Conservation (phyloP, 2,329 filamentous ascomycete genomes). For the Phoma sp. region DNA sequence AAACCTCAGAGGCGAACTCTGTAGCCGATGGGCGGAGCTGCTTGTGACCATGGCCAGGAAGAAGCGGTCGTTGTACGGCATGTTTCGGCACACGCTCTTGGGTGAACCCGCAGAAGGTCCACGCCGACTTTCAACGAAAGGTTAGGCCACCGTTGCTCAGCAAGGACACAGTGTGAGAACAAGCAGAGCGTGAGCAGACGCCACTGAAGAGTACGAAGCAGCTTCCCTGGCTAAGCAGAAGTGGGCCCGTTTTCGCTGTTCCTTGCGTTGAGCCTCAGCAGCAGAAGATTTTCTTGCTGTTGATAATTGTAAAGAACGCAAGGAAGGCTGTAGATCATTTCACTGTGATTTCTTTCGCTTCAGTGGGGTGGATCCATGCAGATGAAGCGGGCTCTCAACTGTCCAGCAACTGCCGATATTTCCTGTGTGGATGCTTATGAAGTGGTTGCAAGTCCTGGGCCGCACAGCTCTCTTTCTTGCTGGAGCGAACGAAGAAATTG, state of each 20-base stretch:
- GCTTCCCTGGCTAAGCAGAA: not conserved
- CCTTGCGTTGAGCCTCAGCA: not conserved
- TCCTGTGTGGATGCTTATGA: not conserved
- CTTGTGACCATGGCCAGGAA: not conserved
- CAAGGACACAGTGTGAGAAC: not conserved
- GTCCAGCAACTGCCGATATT: conserved; percentile 6
- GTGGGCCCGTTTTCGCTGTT: not conserved
- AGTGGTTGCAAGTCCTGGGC: not conserved
- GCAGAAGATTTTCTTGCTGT: not conserved
- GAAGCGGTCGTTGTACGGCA: conserved; percentile 5
- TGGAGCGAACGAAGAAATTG: not conserved
- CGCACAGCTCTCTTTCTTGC: not conserved
- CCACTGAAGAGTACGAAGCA: not conserved
- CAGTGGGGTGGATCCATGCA: conserved; percentile 4
- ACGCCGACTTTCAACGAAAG: not conserved
- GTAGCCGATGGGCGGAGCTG: not conserved
- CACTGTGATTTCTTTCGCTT: conserved; percentile 2
- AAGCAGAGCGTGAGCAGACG: not conserved
- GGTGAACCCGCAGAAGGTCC: not conserved
- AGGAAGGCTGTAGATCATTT: conserved; percentile 2
- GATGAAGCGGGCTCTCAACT: not conserved
- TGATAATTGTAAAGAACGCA: not conserved
- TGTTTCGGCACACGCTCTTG: conserved; percentile 6
- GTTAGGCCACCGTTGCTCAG: not conserved
- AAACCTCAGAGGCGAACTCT: not conserved